Evolutionary conservation across 495 filamentous ascomycete genomes (phyloP), one percentile per base, ranked within the genome.

Genomic region (Lineolata rhizophorae): DNA sequence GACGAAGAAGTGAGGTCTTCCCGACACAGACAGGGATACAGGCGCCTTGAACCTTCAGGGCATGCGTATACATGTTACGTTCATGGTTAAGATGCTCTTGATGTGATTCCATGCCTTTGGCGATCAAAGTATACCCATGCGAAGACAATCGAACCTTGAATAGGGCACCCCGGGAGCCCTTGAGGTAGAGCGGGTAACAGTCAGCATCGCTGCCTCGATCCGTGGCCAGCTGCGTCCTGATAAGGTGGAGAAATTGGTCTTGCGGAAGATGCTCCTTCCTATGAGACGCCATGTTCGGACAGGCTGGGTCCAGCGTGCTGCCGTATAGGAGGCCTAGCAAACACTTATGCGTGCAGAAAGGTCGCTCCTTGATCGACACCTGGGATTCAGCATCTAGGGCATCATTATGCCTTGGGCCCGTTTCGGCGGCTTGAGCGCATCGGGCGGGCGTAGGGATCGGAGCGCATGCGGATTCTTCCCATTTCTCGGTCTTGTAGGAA

Each of bases 271-370:
- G n/a, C n/a, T 2, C 25, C 27, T 30, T 15, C 16, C 47, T 41
- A 31, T 60, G 54, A 29, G 39, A 29, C n/a, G 11, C 27, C 15
- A 41, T 34, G 33, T 62, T 60, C 2, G 54, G 58, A 35, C 56
- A 61, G 17, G 38, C 19, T 27, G 36, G 10, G 45, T 61, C 56
- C 22, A 55, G 37, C 12, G 45, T 34, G 21, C 44, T 41, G 27
- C 47, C 39, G 10, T 35, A 34, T 27, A 40, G 41, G 18, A 64
- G 35, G 20, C 54, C 53, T 5, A 40, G 36, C 15, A 64, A 47
- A 36, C 59, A 64, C 35, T 41, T 20, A 13, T 61, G 56, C 5
- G 54, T 55, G 45, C 53, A 64, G 42, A 34, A 56, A n/a, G n/a
- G n/a, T n/a, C n/a, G n/a, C n/a, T n/a, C n/a, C n/a, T n/a, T n/a